These are phyloP conservation scores for Kluyveromyces sp. DNA, from an alignment of 1,139 yeast species.

Conservation along the genomic window DNA sequence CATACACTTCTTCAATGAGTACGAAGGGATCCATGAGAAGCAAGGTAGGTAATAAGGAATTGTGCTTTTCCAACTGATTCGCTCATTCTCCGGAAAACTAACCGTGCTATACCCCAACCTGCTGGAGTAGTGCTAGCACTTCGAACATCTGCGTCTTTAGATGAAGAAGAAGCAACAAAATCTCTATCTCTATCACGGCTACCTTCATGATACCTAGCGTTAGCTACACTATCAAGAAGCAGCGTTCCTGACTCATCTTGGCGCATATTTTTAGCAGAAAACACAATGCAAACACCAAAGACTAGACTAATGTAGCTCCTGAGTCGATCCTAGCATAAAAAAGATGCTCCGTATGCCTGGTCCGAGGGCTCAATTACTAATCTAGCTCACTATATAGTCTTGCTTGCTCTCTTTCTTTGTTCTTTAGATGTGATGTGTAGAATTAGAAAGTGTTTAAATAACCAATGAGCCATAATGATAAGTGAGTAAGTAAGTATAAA, in stretches of 20 bases:
- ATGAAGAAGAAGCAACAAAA: not conserved
- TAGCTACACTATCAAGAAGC: not conserved
- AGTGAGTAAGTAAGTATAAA: not conserved
- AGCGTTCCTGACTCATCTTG: not conserved
- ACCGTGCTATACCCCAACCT: slow-evolving; percentile 2
- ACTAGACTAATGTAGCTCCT: too few relatives aligned
- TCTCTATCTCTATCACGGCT: not conserved
- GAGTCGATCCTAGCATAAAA: too few relatives aligned
- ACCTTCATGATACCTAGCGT: not conserved
- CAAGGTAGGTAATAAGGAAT: slow-evolving; percentile 76
- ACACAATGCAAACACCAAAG: too few relatives aligned
- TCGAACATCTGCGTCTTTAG: not conserved
- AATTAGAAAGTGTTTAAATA: too few relatives aligned
- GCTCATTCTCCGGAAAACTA: slow-evolving; percentile 3
- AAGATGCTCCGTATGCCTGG: too few relatives aligned
- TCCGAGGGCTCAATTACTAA: too few relatives aligned
- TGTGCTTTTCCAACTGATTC: slow-evolving; percentile 14
- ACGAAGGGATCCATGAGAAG: slow-evolving; percentile 68
- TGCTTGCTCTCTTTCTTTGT: too few relatives aligned
- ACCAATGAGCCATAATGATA: too few relatives aligned
- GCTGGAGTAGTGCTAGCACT: not conserved
- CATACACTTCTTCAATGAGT: slow-evolving; percentile 42
- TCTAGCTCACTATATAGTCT: too few relatives aligned
- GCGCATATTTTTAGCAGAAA: not conserved
- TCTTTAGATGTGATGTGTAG: too few relatives aligned